A percentile compares a stretch with the other conserved stretches of the same genome.
These are phyloP conservation scores for Bacidia gigantensis DNA, from an alignment of 495 filamentous ascomycete species.

Conservation along the genomic window DNA sequence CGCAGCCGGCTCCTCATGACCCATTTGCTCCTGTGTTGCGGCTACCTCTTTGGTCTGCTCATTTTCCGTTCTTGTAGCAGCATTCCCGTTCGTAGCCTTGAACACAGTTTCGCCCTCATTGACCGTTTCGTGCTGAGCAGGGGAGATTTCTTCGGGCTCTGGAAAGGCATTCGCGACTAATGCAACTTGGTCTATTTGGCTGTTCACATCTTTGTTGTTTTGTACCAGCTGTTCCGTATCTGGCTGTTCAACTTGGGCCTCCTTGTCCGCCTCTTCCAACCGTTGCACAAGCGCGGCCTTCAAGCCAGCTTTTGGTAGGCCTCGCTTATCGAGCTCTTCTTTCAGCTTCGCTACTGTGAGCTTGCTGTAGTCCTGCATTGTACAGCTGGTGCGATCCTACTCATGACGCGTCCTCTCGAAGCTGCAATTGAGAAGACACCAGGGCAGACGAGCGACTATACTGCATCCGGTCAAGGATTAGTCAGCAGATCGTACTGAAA, in stretches of 20 bases:
- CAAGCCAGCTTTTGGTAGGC: conserved; percentile 36
- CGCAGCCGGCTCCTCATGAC: neutral
- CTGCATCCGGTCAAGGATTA: too few species aligned
- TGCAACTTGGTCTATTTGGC: neutral
- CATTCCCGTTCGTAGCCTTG: conserved; percentile 1
- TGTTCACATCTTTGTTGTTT: neutral
- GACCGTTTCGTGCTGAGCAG: neutral
- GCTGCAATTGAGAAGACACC: neutral
- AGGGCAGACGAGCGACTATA: too few species aligned
- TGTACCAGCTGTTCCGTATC: neutral
- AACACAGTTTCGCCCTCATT: conserved; percentile 11
- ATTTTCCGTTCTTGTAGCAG: neutral
- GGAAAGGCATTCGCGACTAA: neutral
- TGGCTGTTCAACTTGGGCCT: conserved; percentile 2
- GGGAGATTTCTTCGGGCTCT: neutral
- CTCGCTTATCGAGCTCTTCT: conserved; percentile 37
- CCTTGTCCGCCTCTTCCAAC: conserved; percentile 31
- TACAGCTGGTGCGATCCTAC: neutral
- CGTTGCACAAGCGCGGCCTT: conserved; percentile 29
- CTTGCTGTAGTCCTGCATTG: conserved; percentile 39
- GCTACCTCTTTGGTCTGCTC: neutral
- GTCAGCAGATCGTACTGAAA: neutral
- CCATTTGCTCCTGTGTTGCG: neutral
- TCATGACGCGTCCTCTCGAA: neutral
- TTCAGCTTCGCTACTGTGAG: conserved; percentile 42